Evolutionary conservation across 2,329 filamentous ascomycete genomes (phyloP).

Genomic region (Calonectria pauciramosa): DNA sequence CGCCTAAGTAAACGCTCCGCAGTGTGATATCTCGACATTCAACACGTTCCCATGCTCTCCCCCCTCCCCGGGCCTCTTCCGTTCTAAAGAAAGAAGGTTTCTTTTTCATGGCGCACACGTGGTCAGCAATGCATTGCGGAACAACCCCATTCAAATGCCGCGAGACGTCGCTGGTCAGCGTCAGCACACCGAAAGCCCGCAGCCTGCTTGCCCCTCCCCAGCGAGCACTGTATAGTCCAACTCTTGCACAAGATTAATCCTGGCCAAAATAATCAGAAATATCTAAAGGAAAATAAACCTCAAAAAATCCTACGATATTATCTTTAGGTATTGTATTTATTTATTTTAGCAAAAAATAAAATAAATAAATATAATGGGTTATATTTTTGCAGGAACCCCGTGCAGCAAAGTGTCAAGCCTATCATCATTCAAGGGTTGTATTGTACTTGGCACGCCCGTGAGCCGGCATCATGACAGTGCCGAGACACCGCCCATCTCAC

Average conservation of each 20-base stretch:
- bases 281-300: too few relatives aligned
- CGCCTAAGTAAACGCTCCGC: constrained; percentile 11
- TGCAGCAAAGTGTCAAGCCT: too few relatives aligned
- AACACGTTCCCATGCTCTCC: not conserved
- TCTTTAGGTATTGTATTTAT: too few relatives aligned
- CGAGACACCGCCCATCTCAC: not conserved
- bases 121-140: constrained; percentile 12
- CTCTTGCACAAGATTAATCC: too few relatives aligned
- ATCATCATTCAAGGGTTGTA: too few relatives aligned
- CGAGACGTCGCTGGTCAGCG: constrained; percentile 4
- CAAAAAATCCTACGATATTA: too few relatives aligned
- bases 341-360: too few relatives aligned
- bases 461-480: not conserved
- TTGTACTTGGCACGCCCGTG: not conserved
- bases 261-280: too few relatives aligned
- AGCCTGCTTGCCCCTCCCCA: not conserved
- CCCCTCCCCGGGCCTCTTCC: not conserved
- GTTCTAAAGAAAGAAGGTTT: constrained; percentile 25
- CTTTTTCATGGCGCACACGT: not conserved
- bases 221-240: not conserved
- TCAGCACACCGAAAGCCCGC: constrained; percentile 11
- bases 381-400: too few relatives aligned
- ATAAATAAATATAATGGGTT: too few relatives aligned
- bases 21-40: not conserved
- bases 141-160: constrained; percentile 12